Conservation (phyloP, 805 yeast species). For the Isabelozyma gotoi region DNA sequence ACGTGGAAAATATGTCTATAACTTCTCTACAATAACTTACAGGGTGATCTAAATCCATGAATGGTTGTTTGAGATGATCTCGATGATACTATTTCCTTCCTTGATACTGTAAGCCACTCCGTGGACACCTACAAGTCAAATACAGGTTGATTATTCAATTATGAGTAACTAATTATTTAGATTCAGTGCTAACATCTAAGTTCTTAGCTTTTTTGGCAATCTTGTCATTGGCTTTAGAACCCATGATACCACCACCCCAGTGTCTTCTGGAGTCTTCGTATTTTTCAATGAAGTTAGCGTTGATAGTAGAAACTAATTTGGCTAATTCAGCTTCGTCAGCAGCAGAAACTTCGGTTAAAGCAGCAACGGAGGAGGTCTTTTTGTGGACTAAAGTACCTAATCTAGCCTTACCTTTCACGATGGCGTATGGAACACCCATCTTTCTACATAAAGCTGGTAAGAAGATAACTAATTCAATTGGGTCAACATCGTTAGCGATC, state of each 20-base stretch:
- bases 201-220: conserved; percentile 72
- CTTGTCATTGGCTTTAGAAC: conserved; percentile 89
- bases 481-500: conserved; percentile 99
- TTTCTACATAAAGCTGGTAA: conserved; percentile 98
- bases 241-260: conserved; percentile 99
- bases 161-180: conserved; percentile 1
- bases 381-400: conserved; percentile 75
- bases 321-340: conserved; percentile 96
- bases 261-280: conserved; percentile 96
- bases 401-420: conserved; percentile 47
- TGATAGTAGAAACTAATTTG: conserved; percentile 86
- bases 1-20: no score
- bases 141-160: neutral
- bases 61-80: no score
- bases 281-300: conserved; percentile 90
- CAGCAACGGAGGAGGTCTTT: conserved; percentile 97
- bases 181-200: conserved; percentile 26
- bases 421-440: conserved; percentile 89
- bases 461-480: conserved; percentile 95
- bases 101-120: no score
- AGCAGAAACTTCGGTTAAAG: conserved; percentile 90
- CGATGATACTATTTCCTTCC: no score
- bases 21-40: no score
- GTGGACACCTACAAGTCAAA: neutral
- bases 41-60: no score